Evolutionary conservation across 2,329 filamentous ascomycete genomes (phyloP).

Genomic region (Ophiosphaerella herpotricha): DNA sequence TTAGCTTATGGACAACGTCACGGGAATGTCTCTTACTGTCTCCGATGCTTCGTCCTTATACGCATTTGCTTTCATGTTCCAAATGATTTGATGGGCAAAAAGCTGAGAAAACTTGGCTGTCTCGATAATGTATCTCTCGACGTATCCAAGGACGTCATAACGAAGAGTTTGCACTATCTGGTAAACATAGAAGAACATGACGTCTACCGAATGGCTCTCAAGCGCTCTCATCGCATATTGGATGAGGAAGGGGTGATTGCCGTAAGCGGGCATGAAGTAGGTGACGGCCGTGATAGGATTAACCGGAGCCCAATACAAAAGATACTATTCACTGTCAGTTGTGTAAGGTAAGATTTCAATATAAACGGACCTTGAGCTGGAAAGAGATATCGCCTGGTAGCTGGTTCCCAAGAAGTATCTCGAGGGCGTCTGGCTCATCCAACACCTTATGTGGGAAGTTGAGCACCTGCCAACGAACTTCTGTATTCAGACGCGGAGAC

Average conservation of each 20-base stretch:
- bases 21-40: slow-evolving; percentile 61
- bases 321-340: slow-evolving; percentile 61
- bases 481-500: slow-evolving; percentile 70
- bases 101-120: slow-evolving; percentile 97
- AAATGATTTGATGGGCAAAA: slow-evolving; percentile 99
- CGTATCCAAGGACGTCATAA: slow-evolving; percentile 91
- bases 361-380: slow-evolving; percentile 74
- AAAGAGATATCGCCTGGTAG: slow-evolving; percentile 79
- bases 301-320: slow-evolving; percentile 90
- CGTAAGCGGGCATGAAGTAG: slow-evolving; percentile 88
- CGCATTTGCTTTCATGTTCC: slow-evolving; percentile 99
- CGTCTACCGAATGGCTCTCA: slow-evolving; percentile 92
- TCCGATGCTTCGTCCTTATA: slow-evolving; percentile 96
- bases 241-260: slow-evolving; percentile 87
- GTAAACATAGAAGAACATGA: slow-evolving; percentile 98
- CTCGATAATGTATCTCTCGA: slow-evolving; percentile 94
- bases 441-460: slow-evolving; percentile 84
- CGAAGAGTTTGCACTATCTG: slow-evolving; percentile 95
- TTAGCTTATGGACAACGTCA: slow-evolving; percentile 4
- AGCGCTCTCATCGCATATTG: slow-evolving; percentile 97
- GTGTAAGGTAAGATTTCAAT: not conserved
- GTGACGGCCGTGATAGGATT: slow-evolving; percentile 93
- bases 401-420: slow-evolving; percentile 76
- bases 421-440: slow-evolving; percentile 78
- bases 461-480: slow-evolving; percentile 79